Evolutionary conservation across 768 basidiomycete genomes (phyloP).

Genomic region (Calvatia gigantea): DNA sequence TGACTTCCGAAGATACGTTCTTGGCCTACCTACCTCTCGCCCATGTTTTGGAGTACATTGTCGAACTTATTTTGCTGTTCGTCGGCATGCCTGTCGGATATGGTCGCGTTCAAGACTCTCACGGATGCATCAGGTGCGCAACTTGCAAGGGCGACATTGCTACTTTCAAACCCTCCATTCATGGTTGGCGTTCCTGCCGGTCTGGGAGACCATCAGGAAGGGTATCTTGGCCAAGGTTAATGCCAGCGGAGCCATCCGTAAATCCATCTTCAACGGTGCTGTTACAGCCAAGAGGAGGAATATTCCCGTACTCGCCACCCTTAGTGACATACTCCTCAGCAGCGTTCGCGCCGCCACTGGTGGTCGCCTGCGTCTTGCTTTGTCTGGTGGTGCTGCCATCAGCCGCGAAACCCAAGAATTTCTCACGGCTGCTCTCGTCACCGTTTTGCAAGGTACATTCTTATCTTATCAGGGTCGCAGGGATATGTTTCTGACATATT

Average conservation of each 20-base stretch:
- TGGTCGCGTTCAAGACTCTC: constrained; percentile 91
- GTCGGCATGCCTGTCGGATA: constrained; percentile 83
- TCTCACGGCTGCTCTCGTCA: constrained; percentile 74
- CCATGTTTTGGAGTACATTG: constrained; percentile 94
- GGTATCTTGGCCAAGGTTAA: constrained; percentile 85
- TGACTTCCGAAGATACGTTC: constrained; percentile 59
- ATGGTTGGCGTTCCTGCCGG: constrained; percentile 94
- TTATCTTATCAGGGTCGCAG: neutral
- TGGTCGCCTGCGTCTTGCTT: constrained; percentile 74
- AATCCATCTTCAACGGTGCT: constrained; percentile 77
- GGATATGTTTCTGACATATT: constrained; percentile 9
- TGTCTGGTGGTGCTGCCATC: constrained; percentile 87
- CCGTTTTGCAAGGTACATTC: constrained; percentile 75
- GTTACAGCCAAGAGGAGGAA: constrained; percentile 69
- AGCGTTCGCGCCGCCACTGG: constrained; percentile 83
- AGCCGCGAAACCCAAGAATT: constrained; percentile 90
- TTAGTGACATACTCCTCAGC: constrained; percentile 81
- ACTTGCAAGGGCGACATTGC: constrained; percentile 83
- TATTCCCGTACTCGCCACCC: constrained; percentile 56
- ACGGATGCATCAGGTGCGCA: constrained; percentile 91
- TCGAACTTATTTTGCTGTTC: constrained; percentile 76
- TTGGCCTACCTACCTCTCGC: constrained; percentile 93
- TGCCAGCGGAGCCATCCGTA: constrained; percentile 60
- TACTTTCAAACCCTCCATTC: constrained; percentile 79
- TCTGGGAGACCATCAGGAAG: constrained; percentile 97